phyloP scores from a whole-genome alignment of 805 yeast genomes.

The Saccharomycopsis schoenii region DNA sequence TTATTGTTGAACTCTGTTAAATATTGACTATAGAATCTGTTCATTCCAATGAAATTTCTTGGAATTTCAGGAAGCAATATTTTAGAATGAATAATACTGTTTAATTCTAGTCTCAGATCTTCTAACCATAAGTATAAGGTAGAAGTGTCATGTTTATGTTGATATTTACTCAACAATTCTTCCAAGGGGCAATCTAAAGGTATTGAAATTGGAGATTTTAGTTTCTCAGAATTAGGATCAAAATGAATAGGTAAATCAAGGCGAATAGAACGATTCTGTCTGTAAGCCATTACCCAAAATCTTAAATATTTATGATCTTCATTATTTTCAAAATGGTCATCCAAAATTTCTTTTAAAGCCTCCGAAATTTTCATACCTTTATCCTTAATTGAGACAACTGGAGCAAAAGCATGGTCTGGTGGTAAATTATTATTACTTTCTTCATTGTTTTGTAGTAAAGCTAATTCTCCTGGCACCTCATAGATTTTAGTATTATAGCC shows the following conservation, averaged over 20 bases:
- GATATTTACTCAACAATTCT: constrained; percentile 18
- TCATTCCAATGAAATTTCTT: constrained; percentile 11
- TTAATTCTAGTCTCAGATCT: constrained; percentile 29
- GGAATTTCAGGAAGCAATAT: constrained; percentile 5
- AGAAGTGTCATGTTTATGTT: constrained; percentile 9
- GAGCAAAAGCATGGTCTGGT: background rate
- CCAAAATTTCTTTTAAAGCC: background rate
- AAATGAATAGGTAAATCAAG: constrained; percentile 36
- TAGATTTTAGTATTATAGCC: constrained; percentile 20
- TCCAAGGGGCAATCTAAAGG: constrained; percentile 15
- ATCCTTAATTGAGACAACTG: background rate
- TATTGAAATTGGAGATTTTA: background rate
- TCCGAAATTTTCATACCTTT: background rate
- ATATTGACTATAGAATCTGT: constrained; percentile 1
- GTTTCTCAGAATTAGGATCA: background rate
- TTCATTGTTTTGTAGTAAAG: background rate
- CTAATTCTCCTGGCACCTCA: constrained; percentile 15
- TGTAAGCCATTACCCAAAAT: constrained; percentile 54
- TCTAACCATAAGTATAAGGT: constrained; percentile 54
- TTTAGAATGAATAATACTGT: constrained; percentile 2
- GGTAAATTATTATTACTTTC: background rate
- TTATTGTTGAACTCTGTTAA: background rate
- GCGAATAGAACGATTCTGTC: constrained; percentile 65
- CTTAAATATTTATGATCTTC: constrained; percentile 29
- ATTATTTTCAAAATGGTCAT: background rate